Conservation (phyloP, 495 filamentous ascomycete genomes). For the Sporormia fimetaria region DNA sequence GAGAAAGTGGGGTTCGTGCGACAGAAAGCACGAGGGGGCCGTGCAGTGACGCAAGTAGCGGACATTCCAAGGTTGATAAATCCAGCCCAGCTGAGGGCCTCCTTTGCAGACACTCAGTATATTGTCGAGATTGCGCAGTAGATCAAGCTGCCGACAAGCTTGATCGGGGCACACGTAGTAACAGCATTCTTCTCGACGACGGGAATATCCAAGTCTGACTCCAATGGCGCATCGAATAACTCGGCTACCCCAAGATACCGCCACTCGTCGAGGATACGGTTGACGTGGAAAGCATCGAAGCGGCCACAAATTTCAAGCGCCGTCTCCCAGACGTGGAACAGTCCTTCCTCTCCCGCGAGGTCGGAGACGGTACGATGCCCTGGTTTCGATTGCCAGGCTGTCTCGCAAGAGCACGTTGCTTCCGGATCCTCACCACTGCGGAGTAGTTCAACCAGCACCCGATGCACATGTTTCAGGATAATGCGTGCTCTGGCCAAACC, state of each 20-base stretch:
- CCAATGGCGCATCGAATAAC: neutral
- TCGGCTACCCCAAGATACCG: neutral
- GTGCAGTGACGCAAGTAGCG: too few relatives aligned
- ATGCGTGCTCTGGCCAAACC: neutral
- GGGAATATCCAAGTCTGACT: too few relatives aligned
- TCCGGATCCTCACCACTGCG: constrained; percentile 8
- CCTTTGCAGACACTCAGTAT: too few relatives aligned
- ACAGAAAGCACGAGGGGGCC: too few relatives aligned
- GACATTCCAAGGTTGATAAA: too few relatives aligned
- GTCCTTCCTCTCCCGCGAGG: constrained; percentile 1
- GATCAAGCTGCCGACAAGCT: constrained; percentile 1
- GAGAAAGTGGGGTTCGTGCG: too few relatives aligned
- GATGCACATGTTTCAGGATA: constrained; percentile 1
- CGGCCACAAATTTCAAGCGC: constrained; percentile 4
- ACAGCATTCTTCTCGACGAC: too few relatives aligned
- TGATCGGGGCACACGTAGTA: neutral
- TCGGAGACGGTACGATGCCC: constrained; percentile 1
- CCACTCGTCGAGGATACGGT: constrained; percentile 6
- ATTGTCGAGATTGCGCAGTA: too few relatives aligned
- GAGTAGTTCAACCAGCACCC: constrained; percentile 4
- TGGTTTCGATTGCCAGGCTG: neutral
- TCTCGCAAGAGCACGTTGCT: constrained; percentile 6
- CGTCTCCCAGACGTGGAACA: constrained; percentile 1
- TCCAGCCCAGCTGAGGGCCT: too few relatives aligned
- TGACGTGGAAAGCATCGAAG: constrained; percentile 3